phyloP scores from a whole-genome alignment of 805 yeast genomes.

The Wickerhamiella sorbophila region DNA sequence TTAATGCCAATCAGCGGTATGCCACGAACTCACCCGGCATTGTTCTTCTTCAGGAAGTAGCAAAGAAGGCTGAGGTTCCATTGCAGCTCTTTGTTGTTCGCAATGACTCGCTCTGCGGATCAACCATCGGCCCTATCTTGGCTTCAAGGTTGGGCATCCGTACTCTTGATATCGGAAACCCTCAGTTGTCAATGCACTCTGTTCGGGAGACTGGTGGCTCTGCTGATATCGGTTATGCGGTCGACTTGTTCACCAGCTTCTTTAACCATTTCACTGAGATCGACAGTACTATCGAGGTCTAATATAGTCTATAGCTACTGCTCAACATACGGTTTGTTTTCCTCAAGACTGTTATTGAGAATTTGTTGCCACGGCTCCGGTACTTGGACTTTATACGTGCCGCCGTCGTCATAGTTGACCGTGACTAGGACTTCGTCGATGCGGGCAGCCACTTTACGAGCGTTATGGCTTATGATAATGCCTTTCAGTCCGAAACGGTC shows the following conservation, averaged over 20 bases:
- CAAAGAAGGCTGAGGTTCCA: conserved; percentile 56
- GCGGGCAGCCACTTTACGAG: conserved; percentile 23
- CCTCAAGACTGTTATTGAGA: conserved; percentile 11
- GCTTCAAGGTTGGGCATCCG: conserved; percentile 77
- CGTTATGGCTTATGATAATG: conserved; percentile 21
- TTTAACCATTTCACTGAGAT: conserved; percentile 25
- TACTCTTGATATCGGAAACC: conserved; percentile 81
- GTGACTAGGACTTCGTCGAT: conserved; percentile 22
- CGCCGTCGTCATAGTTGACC: conserved; percentile 20
- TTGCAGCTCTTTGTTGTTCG: conserved; percentile 85
- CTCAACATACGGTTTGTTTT: conserved; percentile 2
- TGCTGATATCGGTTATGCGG: conserved; percentile 50
- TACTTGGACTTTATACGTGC: conserved; percentile 19
- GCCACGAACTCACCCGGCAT: conserved; percentile 89
- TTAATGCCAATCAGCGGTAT: conserved; percentile 91
- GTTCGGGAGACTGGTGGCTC: conserved; percentile 85
- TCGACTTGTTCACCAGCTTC: conserved; percentile 46
- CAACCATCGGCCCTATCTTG: conserved; percentile 90
- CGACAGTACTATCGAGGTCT: conserved; percentile 6
- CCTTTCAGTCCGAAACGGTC: conserved; percentile 22
- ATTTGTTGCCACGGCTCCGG: conserved; percentile 16
- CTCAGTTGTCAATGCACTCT: conserved; percentile 87
- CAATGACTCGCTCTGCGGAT: conserved; percentile 89
- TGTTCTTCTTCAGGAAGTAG: conserved; percentile 59
- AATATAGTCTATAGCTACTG: no score